A percentile compares a stretch with the other conserved stretches of the same genome.
phyloP scores from a whole-genome alignment of 176 grass and related monocot genomes.

The Chrysopogon serrulatus region DNA sequence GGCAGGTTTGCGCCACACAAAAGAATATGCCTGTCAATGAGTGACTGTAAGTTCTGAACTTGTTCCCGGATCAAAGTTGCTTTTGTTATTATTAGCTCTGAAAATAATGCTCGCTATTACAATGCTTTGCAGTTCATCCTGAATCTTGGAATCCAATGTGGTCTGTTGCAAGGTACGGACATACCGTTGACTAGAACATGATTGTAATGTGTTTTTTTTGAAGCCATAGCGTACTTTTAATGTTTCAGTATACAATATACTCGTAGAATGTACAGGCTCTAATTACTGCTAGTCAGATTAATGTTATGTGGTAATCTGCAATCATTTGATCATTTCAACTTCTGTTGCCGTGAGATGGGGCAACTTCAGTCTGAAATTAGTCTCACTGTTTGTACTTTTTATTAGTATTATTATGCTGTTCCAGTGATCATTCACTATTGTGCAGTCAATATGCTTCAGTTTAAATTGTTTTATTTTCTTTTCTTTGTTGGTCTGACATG shows the following conservation, averaged over 20 bases:
- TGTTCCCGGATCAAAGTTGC: not conserved
- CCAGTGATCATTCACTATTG: not conserved
- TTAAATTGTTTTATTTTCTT: not conserved
- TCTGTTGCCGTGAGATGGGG: not conserved
- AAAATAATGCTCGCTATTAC: slow-evolving; percentile 4
- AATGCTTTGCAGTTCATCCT: slow-evolving; percentile 75
- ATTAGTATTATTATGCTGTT: not conserved
- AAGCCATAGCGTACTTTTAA: not conserved
- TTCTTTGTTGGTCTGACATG: slow-evolving; percentile 21
- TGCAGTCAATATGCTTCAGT: not conserved
- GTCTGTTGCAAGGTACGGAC: slow-evolving; percentile 87
- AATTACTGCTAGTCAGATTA: not conserved
- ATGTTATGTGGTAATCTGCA: not conserved
- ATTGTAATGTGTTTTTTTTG: not conserved
- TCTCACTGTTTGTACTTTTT: not conserved
- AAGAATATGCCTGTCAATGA: slow-evolving; percentile 96
- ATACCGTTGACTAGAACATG: not conserved
- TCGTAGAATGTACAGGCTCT: not conserved
- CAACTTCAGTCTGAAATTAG: not conserved
- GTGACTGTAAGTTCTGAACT: slow-evolving; percentile 72
- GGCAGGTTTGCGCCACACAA: slow-evolving; percentile 94
- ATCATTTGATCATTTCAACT: not conserved
- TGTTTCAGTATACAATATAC: slow-evolving; percentile 18
- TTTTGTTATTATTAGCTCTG: not conserved
- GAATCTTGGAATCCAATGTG: slow-evolving; percentile 99